Conservation (phyloP, 2,329 filamentous ascomycete genomes). For the Penicillium sp. region DNA sequence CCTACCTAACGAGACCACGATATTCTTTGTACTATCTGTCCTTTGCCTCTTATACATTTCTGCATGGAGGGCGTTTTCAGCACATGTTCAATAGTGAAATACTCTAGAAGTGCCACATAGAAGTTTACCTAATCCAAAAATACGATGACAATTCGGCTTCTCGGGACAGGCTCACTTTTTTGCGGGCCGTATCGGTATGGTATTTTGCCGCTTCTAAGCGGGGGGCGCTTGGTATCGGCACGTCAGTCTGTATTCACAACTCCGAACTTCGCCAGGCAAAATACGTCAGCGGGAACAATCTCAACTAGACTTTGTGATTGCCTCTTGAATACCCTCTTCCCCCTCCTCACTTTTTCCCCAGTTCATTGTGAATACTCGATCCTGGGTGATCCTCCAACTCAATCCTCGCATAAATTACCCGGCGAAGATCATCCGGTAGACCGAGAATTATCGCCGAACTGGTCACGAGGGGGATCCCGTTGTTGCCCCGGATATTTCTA, state of each 20-base stretch:
- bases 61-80: conserved; percentile 17
- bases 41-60: conserved; percentile 19
- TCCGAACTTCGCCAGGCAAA: conserved; percentile 3
- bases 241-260: conserved; percentile 25
- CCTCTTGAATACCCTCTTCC: neutral
- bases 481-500: conserved; percentile 20
- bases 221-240: conserved; percentile 35
- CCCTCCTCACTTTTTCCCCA: neutral
- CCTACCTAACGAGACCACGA: conserved; percentile 19
- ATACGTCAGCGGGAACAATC: conserved; percentile 14
- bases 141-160: conserved; percentile 23
- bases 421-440: conserved; percentile 29
- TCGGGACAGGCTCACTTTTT: conserved; percentile 20
- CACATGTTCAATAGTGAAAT: neutral
- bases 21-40: conserved; percentile 14
- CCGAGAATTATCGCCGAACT: conserved; percentile 30
- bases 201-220: conserved; percentile 18
- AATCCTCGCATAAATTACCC: neutral
- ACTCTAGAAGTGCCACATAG: neutral
- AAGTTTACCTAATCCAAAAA: neutral
- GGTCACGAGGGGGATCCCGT: conserved; percentile 24
- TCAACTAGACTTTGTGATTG: neutral
- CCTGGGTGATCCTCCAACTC: no score
- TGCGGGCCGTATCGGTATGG: conserved; percentile 21
- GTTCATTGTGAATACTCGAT: neutral